Base-by-base conservation (phyloP, 495 filamentous ascomycete species). In the Hyaloscypha bicolor region DNA sequence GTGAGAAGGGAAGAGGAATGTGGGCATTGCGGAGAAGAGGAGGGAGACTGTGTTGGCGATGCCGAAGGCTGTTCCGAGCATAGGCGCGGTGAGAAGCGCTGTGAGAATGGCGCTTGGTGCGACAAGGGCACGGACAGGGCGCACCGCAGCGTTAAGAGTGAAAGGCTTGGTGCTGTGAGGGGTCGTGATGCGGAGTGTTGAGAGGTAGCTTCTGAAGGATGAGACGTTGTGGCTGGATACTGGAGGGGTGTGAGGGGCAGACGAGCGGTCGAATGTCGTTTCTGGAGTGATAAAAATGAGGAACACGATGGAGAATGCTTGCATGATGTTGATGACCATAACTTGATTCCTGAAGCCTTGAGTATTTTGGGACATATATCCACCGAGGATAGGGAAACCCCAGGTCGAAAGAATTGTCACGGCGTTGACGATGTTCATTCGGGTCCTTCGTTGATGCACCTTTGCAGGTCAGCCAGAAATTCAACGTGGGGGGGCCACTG, bases 321-420 rank as follows among this genome's bases (percentile, higher is more conserved):
- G 74, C 60, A 85, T 79, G 57, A 75, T 70, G 71, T 77, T 82
- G 61, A 86, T 73, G 37, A 84, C 78, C 56, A 77, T 76, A 64
- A 80, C 82, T 61, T 83, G 80, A 35, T 78, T 72, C 29, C 76
- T 71, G 71, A 81, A 82, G 9, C 77, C 75, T 48, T 75, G 66
- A 0, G 59, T 32, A 37, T 63, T 58, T 67, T 77, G 72, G 3
- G 82, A 83, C 37, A 76, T 73, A 31, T 79, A 76, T 3, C 83
- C 82, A 14, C 83, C 81, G 9, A 85, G 69, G n/a, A 85, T 69
- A 2, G 82, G 82, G 9, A 78, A 70, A 22, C 82, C 82, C 77
- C 81, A 79, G 53, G 82, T 84, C 30, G 79, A 78, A n/a, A 76
- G 62, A n/a, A 79, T 66, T 16, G 77, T 75, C 9, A 81, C 71